Conservation (phyloP, 164 flowering plant species). For the Vitis labrusca region DNA sequence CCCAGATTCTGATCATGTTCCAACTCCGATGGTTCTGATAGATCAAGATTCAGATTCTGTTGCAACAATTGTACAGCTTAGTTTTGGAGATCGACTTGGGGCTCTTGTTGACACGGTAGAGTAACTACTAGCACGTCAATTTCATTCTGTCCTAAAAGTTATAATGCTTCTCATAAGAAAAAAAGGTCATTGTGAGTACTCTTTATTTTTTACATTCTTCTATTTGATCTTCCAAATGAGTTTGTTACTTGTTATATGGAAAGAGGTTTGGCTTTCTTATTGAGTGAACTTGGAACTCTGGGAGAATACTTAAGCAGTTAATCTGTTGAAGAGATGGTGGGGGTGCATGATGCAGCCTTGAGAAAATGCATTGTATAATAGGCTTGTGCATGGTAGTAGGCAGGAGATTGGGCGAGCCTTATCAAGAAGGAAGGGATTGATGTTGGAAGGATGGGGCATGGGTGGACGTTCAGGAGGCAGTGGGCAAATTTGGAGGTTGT, state of each 20-base stretch:
- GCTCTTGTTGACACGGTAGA: conserved; percentile 92
- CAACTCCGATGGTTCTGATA: conserved; percentile 81
- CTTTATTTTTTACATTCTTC: neutral
- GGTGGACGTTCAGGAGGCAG: too few species aligned
- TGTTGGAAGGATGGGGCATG: too few species aligned
- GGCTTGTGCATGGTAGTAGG: too few species aligned
- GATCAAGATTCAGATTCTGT: conserved; percentile 81
- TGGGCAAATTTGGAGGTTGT: too few species aligned
- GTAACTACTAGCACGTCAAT: neutral
- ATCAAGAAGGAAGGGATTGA: too few species aligned
- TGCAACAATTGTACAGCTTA: conserved; percentile 82
- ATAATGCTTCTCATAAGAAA: neutral
- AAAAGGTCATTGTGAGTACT: neutral
- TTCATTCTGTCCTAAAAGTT: neutral
- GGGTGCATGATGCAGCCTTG: too few species aligned
- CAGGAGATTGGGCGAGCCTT: too few species aligned
- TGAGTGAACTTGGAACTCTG: too few species aligned
- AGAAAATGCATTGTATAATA: too few species aligned
- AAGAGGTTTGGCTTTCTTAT: neutral
- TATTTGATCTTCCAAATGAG: neutral
- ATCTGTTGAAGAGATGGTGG: too few species aligned
- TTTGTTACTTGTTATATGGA: neutral
- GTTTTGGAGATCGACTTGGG: conserved; percentile 98
- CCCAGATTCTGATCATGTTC: conserved; percentile 57
- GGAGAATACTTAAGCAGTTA: too few species aligned